A percentile compares a stretch with the other conserved stretches of the same genome.
Evolutionary conservation across 2,329 filamentous ascomycete species (phyloP).

Genomic region (Fusarium sp.): DNA sequence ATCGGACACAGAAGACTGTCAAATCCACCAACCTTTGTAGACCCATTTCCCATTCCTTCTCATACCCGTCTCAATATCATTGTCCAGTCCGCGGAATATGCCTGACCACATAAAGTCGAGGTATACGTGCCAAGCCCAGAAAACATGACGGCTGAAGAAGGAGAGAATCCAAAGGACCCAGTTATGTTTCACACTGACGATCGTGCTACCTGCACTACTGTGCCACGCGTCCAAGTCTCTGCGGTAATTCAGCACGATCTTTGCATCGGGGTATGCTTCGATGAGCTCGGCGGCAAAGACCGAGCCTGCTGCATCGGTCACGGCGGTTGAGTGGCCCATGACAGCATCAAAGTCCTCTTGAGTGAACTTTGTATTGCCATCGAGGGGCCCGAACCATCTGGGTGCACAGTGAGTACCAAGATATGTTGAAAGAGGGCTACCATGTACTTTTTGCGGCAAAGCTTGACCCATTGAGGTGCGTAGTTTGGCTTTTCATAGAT

Average conservation of each 20-base stretch:
- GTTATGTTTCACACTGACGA: background rate
- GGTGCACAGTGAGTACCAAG: background rate
- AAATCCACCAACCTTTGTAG: background rate
- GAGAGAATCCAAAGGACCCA: background rate
- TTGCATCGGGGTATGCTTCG: background rate
- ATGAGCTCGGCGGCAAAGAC: background rate
- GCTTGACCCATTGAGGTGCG: slow-evolving; percentile 9
- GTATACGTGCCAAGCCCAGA: background rate
- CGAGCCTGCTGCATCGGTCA: background rate
- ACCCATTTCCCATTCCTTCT: background rate
- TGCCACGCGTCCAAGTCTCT: background rate
- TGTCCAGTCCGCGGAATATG: background rate
- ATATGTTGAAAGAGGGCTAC: too few species aligned
- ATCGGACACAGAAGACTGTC: background rate
- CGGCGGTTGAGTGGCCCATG: background rate
- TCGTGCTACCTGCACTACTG: background rate
- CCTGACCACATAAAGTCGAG: background rate
- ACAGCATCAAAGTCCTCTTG: background rate
- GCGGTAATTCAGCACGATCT: background rate
- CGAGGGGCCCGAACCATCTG: slow-evolving; percentile 23
- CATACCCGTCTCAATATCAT: background rate
- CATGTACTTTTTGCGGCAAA: slow-evolving; percentile 23
- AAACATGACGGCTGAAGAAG: background rate
- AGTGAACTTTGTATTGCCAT: slow-evolving; percentile 15
- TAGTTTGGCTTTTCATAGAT: slow-evolving; percentile 41